Evolutionary conservation across 1,284 basidiomycete genomes (phyloP).

Genomic region (Lentinula novae-zelandiae): DNA sequence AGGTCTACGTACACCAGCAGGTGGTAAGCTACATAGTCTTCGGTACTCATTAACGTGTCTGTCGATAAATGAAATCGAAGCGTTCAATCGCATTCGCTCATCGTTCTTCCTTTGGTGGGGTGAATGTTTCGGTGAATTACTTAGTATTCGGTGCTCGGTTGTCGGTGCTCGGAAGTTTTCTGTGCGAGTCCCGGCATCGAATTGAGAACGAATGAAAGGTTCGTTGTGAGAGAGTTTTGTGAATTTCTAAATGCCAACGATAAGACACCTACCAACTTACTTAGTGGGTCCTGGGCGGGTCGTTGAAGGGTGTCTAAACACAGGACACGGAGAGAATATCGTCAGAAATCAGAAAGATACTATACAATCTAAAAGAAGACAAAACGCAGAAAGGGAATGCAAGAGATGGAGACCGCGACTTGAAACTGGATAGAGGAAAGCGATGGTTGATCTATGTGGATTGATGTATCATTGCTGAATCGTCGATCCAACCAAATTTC

Average conservation of each 20-base stretch:
- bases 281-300: neutral
- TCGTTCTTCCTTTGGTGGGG: neutral
- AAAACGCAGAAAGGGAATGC: neutral
- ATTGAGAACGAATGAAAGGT: neutral
- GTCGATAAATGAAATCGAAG: neutral
- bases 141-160: neutral
- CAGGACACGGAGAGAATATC: neutral
- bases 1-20: neutral
- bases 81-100: neutral
- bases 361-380: neutral
- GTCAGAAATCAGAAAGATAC: neutral
- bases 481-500: neutral
- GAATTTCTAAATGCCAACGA: neutral
- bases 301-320: neutral
- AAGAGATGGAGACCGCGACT: neutral
- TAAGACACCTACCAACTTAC: neutral
- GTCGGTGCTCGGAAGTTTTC: neutral
- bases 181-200: neutral
- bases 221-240: neutral
- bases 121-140: neutral
- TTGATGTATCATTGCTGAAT: neutral
- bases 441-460: neutral
- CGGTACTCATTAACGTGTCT: neutral
- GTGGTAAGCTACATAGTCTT: neutral
- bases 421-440: neutral